A percentile compares a stretch with the other conserved stretches of the same genome.
phyloP scores from a whole-genome alignment of 257 asterid species.

The Plectranthus barbatus region DNA sequence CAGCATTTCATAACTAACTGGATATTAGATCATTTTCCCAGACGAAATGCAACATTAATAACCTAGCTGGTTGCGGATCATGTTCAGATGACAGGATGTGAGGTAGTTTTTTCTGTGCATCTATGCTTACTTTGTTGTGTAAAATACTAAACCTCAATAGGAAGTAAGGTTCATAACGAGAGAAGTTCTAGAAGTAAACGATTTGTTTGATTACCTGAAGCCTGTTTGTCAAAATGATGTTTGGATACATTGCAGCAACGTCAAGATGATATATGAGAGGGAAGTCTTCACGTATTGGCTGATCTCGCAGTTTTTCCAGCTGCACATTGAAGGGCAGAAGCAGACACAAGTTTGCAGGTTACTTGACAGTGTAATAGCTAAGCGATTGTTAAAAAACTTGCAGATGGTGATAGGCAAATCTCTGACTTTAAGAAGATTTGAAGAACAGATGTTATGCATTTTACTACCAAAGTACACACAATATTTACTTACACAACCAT shows the following conservation, averaged over 20 bases:
- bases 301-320: constrained; percentile 65
- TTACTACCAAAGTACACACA: neutral
- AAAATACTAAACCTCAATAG: constrained; percentile 4
- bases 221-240: constrained; percentile 93
- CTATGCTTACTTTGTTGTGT: constrained; percentile 1
- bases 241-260: constrained; percentile 99
- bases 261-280: constrained; percentile 99
- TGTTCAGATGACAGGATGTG: constrained; percentile 9
- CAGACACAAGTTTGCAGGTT: constrained; percentile 15
- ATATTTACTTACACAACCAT: neutral
- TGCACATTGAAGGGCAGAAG: constrained; percentile 34
- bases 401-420: too few species aligned
- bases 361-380: constrained; percentile 8
- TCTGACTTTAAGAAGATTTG: neutral
- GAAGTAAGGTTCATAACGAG: constrained; percentile 5
- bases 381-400: neutral
- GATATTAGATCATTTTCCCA: neutral
- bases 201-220: constrained; percentile 71
- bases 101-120: neutral
- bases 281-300: constrained; percentile 76
- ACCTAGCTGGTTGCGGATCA: neutral
- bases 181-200: constrained; percentile 12
- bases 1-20: neutral
- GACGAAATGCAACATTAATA: constrained; percentile 1
- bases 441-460: too few species aligned